These are phyloP conservation scores for Linum lewisii DNA, from an alignment of 345 rosid species.

Conservation along the genomic window DNA sequence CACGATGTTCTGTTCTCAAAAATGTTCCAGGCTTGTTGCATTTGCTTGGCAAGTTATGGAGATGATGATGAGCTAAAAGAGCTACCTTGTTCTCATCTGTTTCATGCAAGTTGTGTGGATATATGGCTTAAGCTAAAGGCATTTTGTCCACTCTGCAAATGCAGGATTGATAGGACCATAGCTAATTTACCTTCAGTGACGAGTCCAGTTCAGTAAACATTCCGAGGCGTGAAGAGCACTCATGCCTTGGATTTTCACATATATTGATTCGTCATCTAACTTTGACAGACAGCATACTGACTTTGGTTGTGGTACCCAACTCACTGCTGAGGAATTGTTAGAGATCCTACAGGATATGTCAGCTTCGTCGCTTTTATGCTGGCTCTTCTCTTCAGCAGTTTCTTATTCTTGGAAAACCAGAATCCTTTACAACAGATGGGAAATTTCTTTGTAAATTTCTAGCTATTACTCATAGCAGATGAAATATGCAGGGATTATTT, in stretches of 20 bases:
- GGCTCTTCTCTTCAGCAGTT: no score
- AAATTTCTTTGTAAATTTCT: not conserved
- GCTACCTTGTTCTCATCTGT: slow-evolving; percentile 25
- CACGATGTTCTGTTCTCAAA: not conserved
- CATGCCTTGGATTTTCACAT: not conserved
- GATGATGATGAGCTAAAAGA: slow-evolving; percentile 21
- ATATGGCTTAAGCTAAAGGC: slow-evolving; percentile 25
- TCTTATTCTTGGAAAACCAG: no score
- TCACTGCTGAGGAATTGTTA: not conserved
- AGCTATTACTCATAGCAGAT: not conserved
- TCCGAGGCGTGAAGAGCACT: not conserved
- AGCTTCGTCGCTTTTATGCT: no score
- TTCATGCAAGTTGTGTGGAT: slow-evolving; percentile 21
- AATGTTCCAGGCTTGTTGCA: slow-evolving; percentile 20
- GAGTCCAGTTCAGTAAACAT: not conserved
- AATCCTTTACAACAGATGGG: not conserved
- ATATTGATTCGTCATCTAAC: not conserved
- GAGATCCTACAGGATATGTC: not conserved
- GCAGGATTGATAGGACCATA: not conserved
- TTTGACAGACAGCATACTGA: not conserved
- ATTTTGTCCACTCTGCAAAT: slow-evolving; percentile 22
- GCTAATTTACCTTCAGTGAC: not conserved
- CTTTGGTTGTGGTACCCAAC: not conserved
- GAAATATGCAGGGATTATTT: not conserved
- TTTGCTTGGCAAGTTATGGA: slow-evolving; percentile 20